Evolutionary conservation across 208 protist genomes (phyloP), one percentile per base, ranked within the genome.

Genomic region (Crithidia bombi): DNA sequence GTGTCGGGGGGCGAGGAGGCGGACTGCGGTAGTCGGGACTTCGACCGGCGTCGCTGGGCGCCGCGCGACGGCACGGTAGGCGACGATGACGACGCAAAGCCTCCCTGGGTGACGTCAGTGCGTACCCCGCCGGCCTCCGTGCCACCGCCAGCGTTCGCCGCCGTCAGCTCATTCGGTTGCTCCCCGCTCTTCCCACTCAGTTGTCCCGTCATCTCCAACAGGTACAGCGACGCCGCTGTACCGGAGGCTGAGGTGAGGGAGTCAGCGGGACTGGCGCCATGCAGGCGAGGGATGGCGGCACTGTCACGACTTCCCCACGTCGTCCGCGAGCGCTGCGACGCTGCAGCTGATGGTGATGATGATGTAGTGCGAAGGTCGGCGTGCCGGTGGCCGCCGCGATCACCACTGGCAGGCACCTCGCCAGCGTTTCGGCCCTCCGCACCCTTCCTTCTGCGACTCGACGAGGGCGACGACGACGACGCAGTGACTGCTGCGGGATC

Each of bases 181-280:
- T 56, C 44, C 11, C 5, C 61, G 33, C 46, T 35, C 33, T 66
- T 47, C 2, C 23, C 25, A 39, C 61, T 56, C 4, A 66, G 33
- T 33, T 66, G 61, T 4, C 61, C 61, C 23, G 61, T 56, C 61
- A 66, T 66, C 61, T 66, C 61, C 3, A 66, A 15, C 30, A 66
- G 61, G 35, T 66, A 66, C 14, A 66, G 61, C 19, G 61, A 66
- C 0, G 61, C 61, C 2, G 61, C 61, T 2, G 47, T 47, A 32
- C 61, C 46, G 3, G 61, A 14, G 3, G 61, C 61, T 7, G 61
- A 55, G 25, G 61, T 56, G 47, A 66, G 61, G 21, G 61, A 56
- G 47, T 66, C 61, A 32, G 61, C 61, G 1, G 61, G 61, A 5
- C 39, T 56, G 23, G 38, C 38, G 33, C 36, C 55, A 25, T 47